Conservation (phyloP, 1,284 basidiomycete genomes). For the Pulveroboletus sp. region DNA sequence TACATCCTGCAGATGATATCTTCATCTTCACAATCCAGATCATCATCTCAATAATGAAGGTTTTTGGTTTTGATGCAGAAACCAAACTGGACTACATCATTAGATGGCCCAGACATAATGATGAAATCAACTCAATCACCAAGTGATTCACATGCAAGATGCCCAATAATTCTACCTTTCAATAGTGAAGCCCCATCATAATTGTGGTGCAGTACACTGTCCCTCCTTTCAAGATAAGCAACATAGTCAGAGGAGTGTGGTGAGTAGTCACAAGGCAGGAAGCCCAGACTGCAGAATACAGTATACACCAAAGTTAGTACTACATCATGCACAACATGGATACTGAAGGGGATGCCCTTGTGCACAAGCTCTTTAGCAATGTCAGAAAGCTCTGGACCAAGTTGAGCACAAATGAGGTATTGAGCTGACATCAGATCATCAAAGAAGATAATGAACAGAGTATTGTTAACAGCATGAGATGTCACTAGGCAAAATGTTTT, state of each 20-base stretch:
- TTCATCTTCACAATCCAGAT: slow-evolving; percentile 5
- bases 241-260: not conserved
- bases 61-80: no score
- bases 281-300: not conserved
- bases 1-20: slow-evolving; percentile 15
- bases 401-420: not conserved
- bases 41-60: slow-evolving; percentile 9
- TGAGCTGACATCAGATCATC: not conserved
- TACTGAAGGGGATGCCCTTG: not conserved
- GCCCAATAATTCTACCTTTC: slow-evolving; percentile 11
- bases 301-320: not conserved
- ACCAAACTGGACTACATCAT: not conserved
- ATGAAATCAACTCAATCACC: not conserved
- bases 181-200: slow-evolving; percentile 8
- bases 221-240: slow-evolving; percentile 2
- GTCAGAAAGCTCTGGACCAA: not conserved
- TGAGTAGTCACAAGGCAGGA: not conserved
- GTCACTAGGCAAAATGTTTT: no score
- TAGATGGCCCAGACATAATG: not conserved
- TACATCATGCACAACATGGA: not conserved
- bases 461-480: no score
- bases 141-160: slow-evolving; percentile 4
- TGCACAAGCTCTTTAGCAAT: not conserved
- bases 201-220: not conserved
- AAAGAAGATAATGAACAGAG: not conserved